Evolutionary conservation across 805 yeast species (phyloP).

Genomic region (Torulaspora gathmanii): DNA sequence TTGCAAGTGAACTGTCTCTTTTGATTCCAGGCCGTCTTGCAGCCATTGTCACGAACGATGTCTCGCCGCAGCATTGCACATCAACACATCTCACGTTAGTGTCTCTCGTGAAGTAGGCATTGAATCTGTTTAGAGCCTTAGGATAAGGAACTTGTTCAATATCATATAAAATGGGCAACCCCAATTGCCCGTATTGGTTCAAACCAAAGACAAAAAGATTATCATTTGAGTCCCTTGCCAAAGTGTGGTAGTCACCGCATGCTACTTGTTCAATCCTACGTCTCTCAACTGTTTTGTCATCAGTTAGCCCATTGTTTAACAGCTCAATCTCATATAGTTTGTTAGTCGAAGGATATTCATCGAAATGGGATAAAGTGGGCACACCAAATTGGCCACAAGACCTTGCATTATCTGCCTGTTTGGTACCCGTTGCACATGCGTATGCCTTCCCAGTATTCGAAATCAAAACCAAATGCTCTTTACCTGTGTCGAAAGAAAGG

Average conservation of each 20-base stretch:
- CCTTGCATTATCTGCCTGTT: conserved; percentile 33
- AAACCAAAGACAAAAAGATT: conserved; percentile 81
- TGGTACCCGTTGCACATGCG: conserved; percentile 47
- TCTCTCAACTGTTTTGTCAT: conserved; percentile 21
- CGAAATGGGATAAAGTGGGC: conserved; percentile 65
- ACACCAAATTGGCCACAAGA: conserved; percentile 81
- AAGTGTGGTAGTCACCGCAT: conserved; percentile 67
- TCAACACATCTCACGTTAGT: conserved; percentile 45
- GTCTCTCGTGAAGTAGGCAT: conserved; percentile 39
- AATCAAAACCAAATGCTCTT: conserved; percentile 61
- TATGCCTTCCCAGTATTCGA: conserved; percentile 58
- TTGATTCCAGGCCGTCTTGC: not conserved
- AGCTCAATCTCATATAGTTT: conserved; percentile 44
- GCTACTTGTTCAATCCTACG: conserved; percentile 58
- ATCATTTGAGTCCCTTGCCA: conserved; percentile 65
- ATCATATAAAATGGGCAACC: conserved; percentile 58
- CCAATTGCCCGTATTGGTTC: conserved; percentile 81
- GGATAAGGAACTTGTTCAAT: conserved; percentile 73
- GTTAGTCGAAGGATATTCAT: conserved; percentile 46
- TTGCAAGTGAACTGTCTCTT: conserved; percentile 21
- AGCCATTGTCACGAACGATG: conserved; percentile 48
- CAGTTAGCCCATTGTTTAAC: conserved; percentile 24
- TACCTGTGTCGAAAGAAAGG: conserved; percentile 53
- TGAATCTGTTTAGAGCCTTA: conserved; percentile 41
- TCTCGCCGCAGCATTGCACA: conserved; percentile 67